phyloP scores from a whole-genome alignment of 2,329 filamentous ascomycete species.

The Volutella citrinella region DNA sequence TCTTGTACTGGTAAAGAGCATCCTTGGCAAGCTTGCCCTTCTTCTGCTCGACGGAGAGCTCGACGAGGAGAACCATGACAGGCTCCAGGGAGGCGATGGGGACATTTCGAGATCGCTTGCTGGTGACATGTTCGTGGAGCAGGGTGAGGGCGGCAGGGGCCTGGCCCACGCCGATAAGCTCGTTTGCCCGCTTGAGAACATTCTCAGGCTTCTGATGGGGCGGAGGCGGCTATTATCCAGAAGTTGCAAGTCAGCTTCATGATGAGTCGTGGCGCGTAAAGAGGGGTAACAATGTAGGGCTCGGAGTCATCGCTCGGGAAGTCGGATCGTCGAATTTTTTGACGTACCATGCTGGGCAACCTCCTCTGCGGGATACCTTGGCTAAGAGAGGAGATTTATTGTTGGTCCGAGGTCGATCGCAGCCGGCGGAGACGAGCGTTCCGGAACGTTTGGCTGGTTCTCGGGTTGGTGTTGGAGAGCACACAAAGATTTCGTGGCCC shows the following conservation, averaged over 20 bases:
- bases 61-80: constrained; percentile 96
- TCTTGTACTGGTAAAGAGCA: constrained; percentile 99
- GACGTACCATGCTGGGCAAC: constrained; percentile 51
- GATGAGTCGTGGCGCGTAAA: constrained; percentile 18
- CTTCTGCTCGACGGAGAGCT: constrained; percentile 93
- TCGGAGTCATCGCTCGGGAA: no score
- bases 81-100: constrained; percentile 95
- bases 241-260: constrained; percentile 25
- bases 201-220: constrained; percentile 98
- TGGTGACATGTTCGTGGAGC: constrained; percentile 98
- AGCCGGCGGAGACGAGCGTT: constrained; percentile 32
- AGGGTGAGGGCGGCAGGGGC: constrained; percentile 86
- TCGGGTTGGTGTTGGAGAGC: constrained; percentile 37
- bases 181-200: constrained; percentile 96
- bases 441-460: constrained; percentile 36
- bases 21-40: constrained; percentile 99
- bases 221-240: constrained; percentile 76
- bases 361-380: constrained; percentile 43
- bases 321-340: no score
- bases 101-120: constrained; percentile 95
- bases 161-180: constrained; percentile 98
- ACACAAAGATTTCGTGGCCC: constrained; percentile 36
- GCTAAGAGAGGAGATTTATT: constrained; percentile 35
- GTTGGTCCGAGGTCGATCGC: constrained; percentile 36
- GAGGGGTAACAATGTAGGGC: constrained; percentile 27